Evolutionary conservation across 768 basidiomycete genomes (phyloP).

Genomic region (Rhizopogon sp.): DNA sequence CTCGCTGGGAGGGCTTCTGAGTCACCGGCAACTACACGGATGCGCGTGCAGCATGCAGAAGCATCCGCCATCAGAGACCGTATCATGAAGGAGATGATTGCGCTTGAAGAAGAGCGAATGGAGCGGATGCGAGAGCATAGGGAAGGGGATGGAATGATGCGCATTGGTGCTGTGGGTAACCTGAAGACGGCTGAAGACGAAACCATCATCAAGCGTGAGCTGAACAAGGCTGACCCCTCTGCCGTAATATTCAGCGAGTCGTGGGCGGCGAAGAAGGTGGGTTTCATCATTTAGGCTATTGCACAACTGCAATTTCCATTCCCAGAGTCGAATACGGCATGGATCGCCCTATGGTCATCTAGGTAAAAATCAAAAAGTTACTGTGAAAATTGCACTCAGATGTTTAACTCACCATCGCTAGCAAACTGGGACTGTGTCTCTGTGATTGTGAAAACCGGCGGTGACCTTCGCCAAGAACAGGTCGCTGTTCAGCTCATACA

Average conservation of each 20-base stretch:
- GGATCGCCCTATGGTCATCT: constrained; percentile 95
- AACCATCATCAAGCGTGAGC: constrained; percentile 84
- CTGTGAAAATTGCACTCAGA: not conserved
- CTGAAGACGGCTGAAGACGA: constrained; percentile 85
- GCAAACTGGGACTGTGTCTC: constrained; percentile 88
- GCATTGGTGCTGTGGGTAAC: constrained; percentile 46
- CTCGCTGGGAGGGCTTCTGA: constrained; percentile 21
- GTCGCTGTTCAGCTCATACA: constrained; percentile 92
- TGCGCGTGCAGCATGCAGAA: constrained; percentile 75
- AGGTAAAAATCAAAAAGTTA: constrained; percentile 35
- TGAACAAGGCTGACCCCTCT: constrained; percentile 94
- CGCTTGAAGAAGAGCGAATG: constrained; percentile 95
- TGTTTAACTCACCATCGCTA: constrained; percentile 18
- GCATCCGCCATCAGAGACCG: constrained; percentile 88
- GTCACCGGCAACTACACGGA: constrained; percentile 40
- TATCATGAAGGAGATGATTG: constrained; percentile 98
- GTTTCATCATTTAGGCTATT: constrained; percentile 8
- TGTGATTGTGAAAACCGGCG: constrained; percentile 98
- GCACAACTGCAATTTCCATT: not conserved
- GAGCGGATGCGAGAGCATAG: constrained; percentile 75
- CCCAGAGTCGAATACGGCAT: constrained; percentile 82
- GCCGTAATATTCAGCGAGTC: constrained; percentile 95
- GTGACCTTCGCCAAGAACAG: constrained; percentile 95
- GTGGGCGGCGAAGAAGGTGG: constrained; percentile 89
- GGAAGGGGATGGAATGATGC: constrained; percentile 64